Evolutionary conservation across 1,284 basidiomycete genomes (phyloP).

Genomic region (Sporisorium exsertum): DNA sequence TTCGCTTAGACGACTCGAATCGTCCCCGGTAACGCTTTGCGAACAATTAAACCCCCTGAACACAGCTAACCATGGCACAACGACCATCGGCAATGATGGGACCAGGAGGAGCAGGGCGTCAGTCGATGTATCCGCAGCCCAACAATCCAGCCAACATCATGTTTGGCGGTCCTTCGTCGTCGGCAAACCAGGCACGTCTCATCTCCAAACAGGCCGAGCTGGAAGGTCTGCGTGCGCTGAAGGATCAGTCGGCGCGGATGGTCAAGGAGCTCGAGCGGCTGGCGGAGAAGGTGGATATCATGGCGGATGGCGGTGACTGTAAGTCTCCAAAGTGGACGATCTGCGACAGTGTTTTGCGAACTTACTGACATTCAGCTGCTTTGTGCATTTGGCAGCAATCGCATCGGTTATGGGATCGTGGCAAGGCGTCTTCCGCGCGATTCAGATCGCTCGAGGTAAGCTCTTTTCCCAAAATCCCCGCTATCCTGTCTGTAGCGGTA

Average conservation of each 20-base stretch:
- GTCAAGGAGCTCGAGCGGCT: conserved; percentile 60
- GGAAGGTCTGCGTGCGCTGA: conserved; percentile 60
- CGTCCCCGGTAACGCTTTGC: neutral
- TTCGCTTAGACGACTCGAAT: no score
- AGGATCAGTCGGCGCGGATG: conserved; percentile 61
- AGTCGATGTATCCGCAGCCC: conserved; percentile 46
- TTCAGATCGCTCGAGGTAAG: conserved; percentile 64
- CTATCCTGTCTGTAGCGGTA: neutral
- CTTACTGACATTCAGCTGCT: conserved; percentile 1
- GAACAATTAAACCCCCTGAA: no score
- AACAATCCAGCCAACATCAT: conserved; percentile 30
- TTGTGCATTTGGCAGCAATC: conserved; percentile 47
- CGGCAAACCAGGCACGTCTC: conserved; percentile 49
- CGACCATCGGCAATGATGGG: conserved; percentile 35
- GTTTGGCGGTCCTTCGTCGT: conserved; percentile 46
- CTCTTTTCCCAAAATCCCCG: neutral
- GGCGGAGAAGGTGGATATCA: conserved; percentile 59
- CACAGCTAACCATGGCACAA: conserved; percentile 24
- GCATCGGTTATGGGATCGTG: conserved; percentile 63
- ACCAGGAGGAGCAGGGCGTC: conserved; percentile 25
- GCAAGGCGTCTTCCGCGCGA: conserved; percentile 67
- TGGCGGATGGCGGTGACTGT: conserved; percentile 63
- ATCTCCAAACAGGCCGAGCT: conserved; percentile 64
- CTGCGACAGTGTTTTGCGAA: neutral
- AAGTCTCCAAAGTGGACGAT: conserved; percentile 16